Conservation (phyloP, 139 green algal genomes). For the Micractinium sp. region DNA sequence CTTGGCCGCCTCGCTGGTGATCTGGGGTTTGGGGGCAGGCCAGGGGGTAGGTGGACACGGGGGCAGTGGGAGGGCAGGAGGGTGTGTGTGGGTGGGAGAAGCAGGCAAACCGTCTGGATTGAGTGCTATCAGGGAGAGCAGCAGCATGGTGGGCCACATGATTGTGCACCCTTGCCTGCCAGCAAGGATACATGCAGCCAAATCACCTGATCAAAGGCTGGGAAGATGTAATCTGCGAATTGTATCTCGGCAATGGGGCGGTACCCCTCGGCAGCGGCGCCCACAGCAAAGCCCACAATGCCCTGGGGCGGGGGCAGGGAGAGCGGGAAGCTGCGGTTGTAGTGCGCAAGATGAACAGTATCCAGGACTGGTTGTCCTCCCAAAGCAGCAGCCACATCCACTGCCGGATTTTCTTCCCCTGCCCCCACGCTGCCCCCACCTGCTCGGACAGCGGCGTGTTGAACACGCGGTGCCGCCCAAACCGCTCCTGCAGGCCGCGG, state of each 20-base stretch:
- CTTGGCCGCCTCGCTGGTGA: constrained; percentile 94
- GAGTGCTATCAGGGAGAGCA: no score
- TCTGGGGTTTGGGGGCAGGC: constrained; percentile 8
- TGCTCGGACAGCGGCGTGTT: constrained; percentile 95
- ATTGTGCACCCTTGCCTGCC: no score
- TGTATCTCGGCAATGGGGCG: constrained; percentile 70
- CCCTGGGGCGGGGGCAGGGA: constrained; percentile 60
- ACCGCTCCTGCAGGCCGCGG: constrained; percentile 77
- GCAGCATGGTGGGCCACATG: no score
- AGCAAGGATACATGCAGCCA: no score
- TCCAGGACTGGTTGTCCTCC: neutral
- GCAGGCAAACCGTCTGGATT: no score
- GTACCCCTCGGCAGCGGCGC: constrained; percentile 78
- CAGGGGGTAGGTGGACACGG: neutral
- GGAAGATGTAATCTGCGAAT: constrained; percentile 89
- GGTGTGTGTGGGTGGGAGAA: neutral
- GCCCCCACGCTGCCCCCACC: constrained; percentile 43
- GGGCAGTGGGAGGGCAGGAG: no score
- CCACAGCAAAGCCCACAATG: constrained; percentile 93
- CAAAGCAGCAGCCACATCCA: neutral
- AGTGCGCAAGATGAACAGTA: neutral
- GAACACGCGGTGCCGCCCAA: constrained; percentile 86
- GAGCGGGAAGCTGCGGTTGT: neutral
- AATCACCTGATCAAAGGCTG: constrained; percentile 90
- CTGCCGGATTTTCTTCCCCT: neutral